phyloP scores from a whole-genome alignment of 352 stramenopile genomes.

The Halophytophthora batemanensis region DNA sequence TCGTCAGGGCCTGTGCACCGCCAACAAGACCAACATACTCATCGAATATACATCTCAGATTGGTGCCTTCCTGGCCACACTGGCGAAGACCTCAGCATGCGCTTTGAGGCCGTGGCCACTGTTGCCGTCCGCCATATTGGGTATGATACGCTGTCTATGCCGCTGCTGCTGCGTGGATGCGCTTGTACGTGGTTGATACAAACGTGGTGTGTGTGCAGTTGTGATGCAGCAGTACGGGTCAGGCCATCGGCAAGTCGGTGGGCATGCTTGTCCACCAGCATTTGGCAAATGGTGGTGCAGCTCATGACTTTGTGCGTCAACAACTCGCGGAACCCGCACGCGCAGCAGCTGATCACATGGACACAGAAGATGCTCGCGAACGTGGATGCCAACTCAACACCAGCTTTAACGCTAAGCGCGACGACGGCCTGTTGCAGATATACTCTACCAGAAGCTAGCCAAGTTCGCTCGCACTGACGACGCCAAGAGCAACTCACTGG shows the following conservation, averaged over 20 bases:
- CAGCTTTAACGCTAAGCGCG: not conserved
- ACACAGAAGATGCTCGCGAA: conserved; percentile 76
- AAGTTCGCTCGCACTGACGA: no score
- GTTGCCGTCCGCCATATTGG: conserved; percentile 89
- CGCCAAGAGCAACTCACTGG: no score
- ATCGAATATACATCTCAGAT: conserved; percentile 83
- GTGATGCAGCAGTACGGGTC: conserved; percentile 67
- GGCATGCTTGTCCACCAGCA: conserved; percentile 57
- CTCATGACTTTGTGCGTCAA: conserved; percentile 68
- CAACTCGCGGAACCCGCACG: conserved; percentile 62
- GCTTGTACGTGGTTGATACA: conserved; percentile 4
- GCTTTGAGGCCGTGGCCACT: conserved; percentile 89
- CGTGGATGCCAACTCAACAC: conserved; percentile 47
- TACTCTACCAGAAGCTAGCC: no score
- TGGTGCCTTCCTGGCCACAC: conserved; percentile 86
- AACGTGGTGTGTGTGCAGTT: conserved; percentile 7
- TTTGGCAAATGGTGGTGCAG: conserved; percentile 70
- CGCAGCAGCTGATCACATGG: conserved; percentile 67
- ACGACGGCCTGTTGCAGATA: no score
- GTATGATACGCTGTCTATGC: conserved; percentile 34
- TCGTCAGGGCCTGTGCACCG: conserved; percentile 94
- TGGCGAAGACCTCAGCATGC: conserved; percentile 81
- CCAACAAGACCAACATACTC: conserved; percentile 83
- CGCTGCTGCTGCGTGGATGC: not conserved
- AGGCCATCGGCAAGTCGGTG: conserved; percentile 66